Conservation (phyloP, 2,329 filamentous ascomycete species). For the Kalaharituber pfeilii region DNA sequence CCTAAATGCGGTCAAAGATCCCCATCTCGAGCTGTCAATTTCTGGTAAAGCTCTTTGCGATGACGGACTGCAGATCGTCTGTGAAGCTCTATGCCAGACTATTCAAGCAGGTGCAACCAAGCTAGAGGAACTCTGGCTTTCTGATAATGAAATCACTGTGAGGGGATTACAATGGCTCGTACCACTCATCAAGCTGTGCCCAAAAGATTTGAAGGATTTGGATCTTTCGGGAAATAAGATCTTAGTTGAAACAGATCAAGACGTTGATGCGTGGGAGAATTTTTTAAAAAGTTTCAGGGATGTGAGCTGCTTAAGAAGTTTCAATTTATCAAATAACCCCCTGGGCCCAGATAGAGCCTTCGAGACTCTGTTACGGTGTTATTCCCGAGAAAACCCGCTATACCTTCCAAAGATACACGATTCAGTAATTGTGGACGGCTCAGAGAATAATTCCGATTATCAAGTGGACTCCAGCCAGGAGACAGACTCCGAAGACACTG, state of each 20-base stretch:
- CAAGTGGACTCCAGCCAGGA: conserved; percentile 4
- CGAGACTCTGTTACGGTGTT: conserved; percentile 13
- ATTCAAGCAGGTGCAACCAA: conserved; percentile 12
- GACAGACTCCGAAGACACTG: conserved; percentile 8
- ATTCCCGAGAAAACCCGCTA: conserved; percentile 13
- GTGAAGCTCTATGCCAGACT: conserved; percentile 12
- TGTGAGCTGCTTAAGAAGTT: conserved; percentile 12
- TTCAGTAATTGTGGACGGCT: conserved; percentile 8
- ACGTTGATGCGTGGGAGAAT: conserved; percentile 12
- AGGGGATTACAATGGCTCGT: conserved; percentile 9
- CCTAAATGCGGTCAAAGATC: conserved; percentile 7
- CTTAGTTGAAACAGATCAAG: conserved; percentile 10
- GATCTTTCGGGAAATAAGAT: conserved; percentile 14
- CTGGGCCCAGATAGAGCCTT: conserved; percentile 14
- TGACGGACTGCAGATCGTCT: conserved; percentile 14
- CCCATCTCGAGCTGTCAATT: conserved; percentile 14
- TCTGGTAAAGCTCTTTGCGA: conserved; percentile 17
- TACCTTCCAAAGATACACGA: conserved; percentile 7
- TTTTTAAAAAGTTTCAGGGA: conserved; percentile 15
- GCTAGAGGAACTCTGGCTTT: conserved; percentile 15
- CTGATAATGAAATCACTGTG: conserved; percentile 14
- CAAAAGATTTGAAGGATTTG: conserved; percentile 15
- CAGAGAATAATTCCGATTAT: conserved; percentile 11
- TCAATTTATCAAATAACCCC: conserved; percentile 17
- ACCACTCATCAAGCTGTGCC: conserved; percentile 9